phyloP scores from a whole-genome alignment of 352 stramenopile species.

The Phytophthora niederhauseri region DNA sequence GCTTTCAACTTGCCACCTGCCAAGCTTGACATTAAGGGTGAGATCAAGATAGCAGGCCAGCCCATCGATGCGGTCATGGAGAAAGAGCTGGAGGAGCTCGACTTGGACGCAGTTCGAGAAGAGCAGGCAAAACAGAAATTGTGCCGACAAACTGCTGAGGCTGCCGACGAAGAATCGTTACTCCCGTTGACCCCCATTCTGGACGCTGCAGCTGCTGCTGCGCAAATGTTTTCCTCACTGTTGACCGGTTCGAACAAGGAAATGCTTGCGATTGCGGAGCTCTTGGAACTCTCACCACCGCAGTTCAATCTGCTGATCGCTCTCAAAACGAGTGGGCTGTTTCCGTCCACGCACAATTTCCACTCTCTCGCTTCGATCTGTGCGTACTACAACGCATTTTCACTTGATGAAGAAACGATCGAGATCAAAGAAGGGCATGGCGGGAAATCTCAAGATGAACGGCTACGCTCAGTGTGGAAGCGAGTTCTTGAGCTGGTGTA shows the following conservation, averaged over 20 bases:
- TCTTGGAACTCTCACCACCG: constrained; percentile 50
- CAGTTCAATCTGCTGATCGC: constrained; percentile 77
- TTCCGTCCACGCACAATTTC: constrained; percentile 55
- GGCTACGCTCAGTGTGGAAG: constrained; percentile 53
- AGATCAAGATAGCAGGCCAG: constrained; percentile 56
- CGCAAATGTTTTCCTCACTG: constrained; percentile 49
- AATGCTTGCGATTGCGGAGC: constrained; percentile 55
- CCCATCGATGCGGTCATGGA: constrained; percentile 72
- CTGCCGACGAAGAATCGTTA: not conserved
- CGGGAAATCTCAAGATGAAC: constrained; percentile 27
- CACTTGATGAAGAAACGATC: constrained; percentile 41
- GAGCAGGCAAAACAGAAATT: constrained; percentile 26
- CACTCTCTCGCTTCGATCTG: constrained; percentile 56
- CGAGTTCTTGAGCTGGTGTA: constrained; percentile 63
- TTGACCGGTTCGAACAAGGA: constrained; percentile 41
- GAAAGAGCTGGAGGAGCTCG: constrained; percentile 37
- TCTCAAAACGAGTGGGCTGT: constrained; percentile 52
- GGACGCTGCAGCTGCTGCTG: constrained; percentile 38
- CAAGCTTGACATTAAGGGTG: constrained; percentile 65
- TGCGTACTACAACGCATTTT: constrained; percentile 63
- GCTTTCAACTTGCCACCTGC: constrained; percentile 58
- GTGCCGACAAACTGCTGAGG: constrained; percentile 9
- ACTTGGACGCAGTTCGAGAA: constrained; percentile 26
- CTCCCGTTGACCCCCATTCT: constrained; percentile 28
- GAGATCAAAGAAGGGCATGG: constrained; percentile 30